Conservation (phyloP, 768 basidiomycete genomes). For the Pseudohyphozyma bogoriensis region DNA sequence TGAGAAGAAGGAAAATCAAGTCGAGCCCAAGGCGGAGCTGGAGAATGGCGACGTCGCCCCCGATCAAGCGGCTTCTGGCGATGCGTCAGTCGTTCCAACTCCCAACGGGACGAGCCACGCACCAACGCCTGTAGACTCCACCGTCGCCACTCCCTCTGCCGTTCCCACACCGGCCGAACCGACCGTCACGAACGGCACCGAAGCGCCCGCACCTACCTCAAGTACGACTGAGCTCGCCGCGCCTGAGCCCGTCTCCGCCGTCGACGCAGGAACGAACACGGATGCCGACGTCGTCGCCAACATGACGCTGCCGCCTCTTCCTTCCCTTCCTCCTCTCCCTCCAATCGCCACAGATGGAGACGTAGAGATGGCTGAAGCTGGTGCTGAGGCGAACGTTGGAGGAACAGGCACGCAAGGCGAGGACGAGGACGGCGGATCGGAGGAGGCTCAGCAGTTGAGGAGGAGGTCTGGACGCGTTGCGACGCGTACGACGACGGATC, state of each 20-base stretch:
- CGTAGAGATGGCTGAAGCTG: not conserved
- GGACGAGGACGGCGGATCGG: constrained; percentile 3
- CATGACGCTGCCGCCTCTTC: not conserved
- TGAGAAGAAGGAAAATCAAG: not conserved
- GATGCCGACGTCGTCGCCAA: not conserved
- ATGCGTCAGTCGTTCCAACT: not conserved
- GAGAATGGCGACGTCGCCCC: constrained; percentile 1
- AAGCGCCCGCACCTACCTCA: not conserved
- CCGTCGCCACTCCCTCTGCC: not conserved
- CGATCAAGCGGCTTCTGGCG: not conserved
- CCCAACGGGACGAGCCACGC: not conserved
- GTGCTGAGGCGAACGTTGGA: not conserved
- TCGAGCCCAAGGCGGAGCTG: not conserved
- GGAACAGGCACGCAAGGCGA: not conserved
- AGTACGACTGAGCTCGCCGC: too few relatives aligned
- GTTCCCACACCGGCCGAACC: not conserved
- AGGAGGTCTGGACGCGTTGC: not conserved
- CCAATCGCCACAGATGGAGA: not conserved
- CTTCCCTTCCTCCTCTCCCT: not conserved
- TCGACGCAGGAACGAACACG: not conserved
- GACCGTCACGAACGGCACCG: not conserved
- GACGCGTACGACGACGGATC: not conserved
- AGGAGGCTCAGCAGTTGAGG: not conserved
- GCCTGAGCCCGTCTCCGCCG: not conserved
- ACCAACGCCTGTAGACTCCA: not conserved